Evolutionary conservation across 2,329 filamentous ascomycete species (phyloP), one percentile per base, ranked within the genome.

Genomic region (Paecilomyces sp.): DNA sequence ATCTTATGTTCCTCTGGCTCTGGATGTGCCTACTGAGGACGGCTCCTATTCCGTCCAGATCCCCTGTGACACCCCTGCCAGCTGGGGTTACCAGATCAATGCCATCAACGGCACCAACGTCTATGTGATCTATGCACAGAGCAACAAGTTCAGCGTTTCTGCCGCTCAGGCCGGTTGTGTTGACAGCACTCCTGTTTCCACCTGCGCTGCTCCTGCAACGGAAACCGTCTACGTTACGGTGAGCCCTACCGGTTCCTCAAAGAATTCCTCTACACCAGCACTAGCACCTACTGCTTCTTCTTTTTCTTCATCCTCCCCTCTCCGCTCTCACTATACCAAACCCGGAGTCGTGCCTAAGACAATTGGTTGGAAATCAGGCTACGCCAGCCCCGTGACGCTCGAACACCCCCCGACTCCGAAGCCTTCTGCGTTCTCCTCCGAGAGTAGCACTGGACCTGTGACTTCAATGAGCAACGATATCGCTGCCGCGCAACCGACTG

Each of bases 71-170:
- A 67, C 71, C 47, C 63, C 67, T 59, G 67, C 65, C 56, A 72
- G 72, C 58, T 73, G 67, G 58, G 76, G 76, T 15, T 79, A 73
- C 68, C 76, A 78, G 64, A 74, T 79, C 67, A 78, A 77, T 63
- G 76, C 74, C 63, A 77, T 79, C 69, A 78, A 78, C 69, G 76
- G 76, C 63, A 77, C 76, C 63, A 78, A 79, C 65, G 72, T 76
- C 63, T 78, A 76, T 63, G 70, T 77, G 56, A 78, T 79, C 67
- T 74, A 77, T 64, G 73, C 76, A 5, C 76, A 79, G 68, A 74
- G 75, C 28, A 67, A 70, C 54, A 73, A 73, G 60, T 78, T 79
- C 68, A 73, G 62, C 61, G 64, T 78, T 62, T 52, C 63, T 11
- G 15, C 56, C 8, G 4, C 57, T 7, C 15, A 50, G 57, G 66